These are phyloP conservation scores for Saccharomycopsis capsularis DNA, from an alignment of 805 yeast species.

Conservation along the genomic window DNA sequence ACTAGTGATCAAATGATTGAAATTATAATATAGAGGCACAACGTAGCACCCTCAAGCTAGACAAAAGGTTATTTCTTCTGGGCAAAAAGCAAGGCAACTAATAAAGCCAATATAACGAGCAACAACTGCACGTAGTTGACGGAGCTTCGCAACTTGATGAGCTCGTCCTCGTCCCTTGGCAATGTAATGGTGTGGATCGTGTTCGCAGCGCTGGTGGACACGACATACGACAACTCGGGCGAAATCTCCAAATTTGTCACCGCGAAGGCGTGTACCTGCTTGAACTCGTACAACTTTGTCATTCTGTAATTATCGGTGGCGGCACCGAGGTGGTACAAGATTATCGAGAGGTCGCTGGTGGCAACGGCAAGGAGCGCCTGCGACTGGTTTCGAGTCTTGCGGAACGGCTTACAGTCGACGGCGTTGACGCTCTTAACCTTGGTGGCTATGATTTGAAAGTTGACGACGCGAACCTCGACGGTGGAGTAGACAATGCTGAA, in stretches of 20 bases:
- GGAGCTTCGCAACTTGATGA: conserved; percentile 4
- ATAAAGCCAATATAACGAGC: not conserved
- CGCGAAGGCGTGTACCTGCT: conserved; percentile 59
- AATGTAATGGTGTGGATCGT: conserved; percentile 56
- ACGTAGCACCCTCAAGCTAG: too few relatives aligned
- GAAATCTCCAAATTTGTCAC: conserved; percentile 67
- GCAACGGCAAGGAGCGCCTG: conserved; percentile 17
- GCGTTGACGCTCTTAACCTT: conserved; percentile 18
- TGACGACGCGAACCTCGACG: not conserved
- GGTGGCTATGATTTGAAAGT: conserved; percentile 3
- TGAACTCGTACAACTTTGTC: conserved; percentile 39
- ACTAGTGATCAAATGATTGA: too few relatives aligned
- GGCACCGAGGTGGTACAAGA: conserved; percentile 5
- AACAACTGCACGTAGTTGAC: not conserved
- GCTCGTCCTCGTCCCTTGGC: conserved; percentile 36
- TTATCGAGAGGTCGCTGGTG: conserved; percentile 16
- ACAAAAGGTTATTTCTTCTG: not conserved
- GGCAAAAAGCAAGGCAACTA: not conserved
- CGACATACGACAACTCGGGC: conserved; percentile 56
- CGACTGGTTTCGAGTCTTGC: not conserved
- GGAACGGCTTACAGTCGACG: conserved; percentile 8
- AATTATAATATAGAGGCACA: too few relatives aligned
- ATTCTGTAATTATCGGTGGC: conserved; percentile 35
- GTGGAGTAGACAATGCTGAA: conserved; percentile 5
- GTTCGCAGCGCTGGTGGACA: conserved; percentile 73